Evolutionary conservation across 108 stramenopile species (phyloP).

Genomic region (Skeletonema grethae): DNA sequence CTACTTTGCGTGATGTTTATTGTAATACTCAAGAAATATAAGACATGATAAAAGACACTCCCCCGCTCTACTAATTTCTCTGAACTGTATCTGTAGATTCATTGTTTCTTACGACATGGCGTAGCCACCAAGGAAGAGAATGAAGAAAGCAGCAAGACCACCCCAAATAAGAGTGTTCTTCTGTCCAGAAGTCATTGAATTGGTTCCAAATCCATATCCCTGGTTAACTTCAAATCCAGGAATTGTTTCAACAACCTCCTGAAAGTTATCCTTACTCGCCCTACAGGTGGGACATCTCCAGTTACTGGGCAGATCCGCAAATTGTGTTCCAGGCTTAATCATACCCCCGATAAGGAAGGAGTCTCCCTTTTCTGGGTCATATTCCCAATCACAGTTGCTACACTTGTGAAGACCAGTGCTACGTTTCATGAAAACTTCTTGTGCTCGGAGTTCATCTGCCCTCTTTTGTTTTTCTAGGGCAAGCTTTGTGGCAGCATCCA

Average conservation of each 20-base stretch:
- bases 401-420: conserved; percentile 85
- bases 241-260: conserved; percentile 88
- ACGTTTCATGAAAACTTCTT: conserved; percentile 92
- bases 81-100: neutral
- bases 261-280: conserved; percentile 86
- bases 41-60: neutral
- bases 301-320: conserved; percentile 81
- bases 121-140: conserved; percentile 84
- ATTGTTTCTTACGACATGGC: conserved; percentile 55
- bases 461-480: conserved; percentile 60
- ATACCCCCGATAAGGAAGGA: conserved; percentile 83
- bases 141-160: conserved; percentile 81
- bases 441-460: conserved; percentile 79
- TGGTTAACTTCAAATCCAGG: conserved; percentile 95
- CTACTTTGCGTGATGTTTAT: neutral
- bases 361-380: conserved; percentile 81
- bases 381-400: conserved; percentile 89
- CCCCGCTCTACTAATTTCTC: neutral
- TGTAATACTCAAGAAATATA: neutral
- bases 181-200: conserved; percentile 86
- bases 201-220: conserved; percentile 92
- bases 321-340: conserved; percentile 84
- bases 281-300: conserved; percentile 94
- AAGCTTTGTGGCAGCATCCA: conserved; percentile 56
- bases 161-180: conserved; percentile 92